phyloP scores from a whole-genome alignment of 2,329 filamentous ascomycete species.

The Cladosporium sp. region DNA sequence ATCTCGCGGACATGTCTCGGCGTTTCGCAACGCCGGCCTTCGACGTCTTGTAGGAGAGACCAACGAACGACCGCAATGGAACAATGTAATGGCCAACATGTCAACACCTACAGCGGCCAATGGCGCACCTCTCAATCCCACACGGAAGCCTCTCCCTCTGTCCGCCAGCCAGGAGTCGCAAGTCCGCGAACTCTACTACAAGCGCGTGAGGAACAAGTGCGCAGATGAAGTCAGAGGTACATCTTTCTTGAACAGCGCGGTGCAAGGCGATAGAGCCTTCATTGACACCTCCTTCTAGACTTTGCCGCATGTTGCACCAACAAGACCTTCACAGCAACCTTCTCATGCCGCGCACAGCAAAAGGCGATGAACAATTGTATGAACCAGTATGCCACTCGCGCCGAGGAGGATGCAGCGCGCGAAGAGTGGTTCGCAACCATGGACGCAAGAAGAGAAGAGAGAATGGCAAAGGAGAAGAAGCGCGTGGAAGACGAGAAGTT shows the following conservation, averaged over 20 bases:
- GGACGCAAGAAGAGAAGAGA: conserved; percentile 63
- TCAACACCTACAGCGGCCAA: conserved; percentile 17
- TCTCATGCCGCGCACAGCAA: conserved; percentile 75
- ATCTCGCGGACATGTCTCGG: background rate
- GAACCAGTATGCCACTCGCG: conserved; percentile 76
- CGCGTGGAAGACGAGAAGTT: conserved; percentile 42
- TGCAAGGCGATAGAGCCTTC: background rate
- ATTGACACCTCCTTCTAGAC: conserved; percentile 47
- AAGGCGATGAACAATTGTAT: conserved; percentile 92
- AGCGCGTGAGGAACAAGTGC: conserved; percentile 71
- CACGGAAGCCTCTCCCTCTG: conserved; percentile 74
- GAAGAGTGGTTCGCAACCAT: conserved; percentile 88
- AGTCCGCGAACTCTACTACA: conserved; percentile 75
- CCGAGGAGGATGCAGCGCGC: conserved; percentile 79
- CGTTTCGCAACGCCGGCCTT: background rate
- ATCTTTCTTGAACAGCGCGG: conserved; percentile 1
- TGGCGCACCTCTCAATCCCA: conserved; percentile 21
- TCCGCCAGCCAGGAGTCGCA: conserved; percentile 77
- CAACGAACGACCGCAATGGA: background rate
- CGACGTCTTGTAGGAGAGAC: background rate
- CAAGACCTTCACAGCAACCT: conserved; percentile 82
- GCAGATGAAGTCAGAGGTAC: conserved; percentile 51
- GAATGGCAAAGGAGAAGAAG: conserved; percentile 53
- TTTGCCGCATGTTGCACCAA: conserved; percentile 87
- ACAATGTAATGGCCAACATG: background rate